Evolutionary conservation across 108 stramenopile genomes (phyloP), one percentile per base, ranked within the genome.

Genomic region (Thalassiosira profunda): DNA sequence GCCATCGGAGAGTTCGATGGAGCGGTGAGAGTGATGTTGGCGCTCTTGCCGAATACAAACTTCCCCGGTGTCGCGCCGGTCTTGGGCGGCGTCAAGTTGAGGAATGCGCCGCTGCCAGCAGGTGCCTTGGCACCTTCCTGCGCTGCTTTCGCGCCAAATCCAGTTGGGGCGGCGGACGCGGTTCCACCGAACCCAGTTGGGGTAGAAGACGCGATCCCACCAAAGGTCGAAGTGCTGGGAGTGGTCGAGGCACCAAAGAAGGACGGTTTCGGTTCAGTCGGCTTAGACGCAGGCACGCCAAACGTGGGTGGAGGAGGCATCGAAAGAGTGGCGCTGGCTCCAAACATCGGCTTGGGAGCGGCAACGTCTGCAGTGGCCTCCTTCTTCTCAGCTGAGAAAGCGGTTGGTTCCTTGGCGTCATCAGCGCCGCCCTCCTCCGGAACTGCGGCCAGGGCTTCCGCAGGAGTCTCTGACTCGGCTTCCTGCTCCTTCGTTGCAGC

Each of bases 21-120:
- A 1, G 58, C 60, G 4, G 79, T 44, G 12, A 80, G 68, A 9
- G 72, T 80, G 38, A 80, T 80, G 42, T 55, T 74, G 24, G 65
- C 79, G 37, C 73, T 70, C 37, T 70, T 74, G 9, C 73, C 79
- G 42, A 80, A 80, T 0, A 80, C 73, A 55, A 74, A 80, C 57
- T 60, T 61, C 15, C 42, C 56, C 7, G 72, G 44, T 28, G 60
- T 28, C 8, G 56, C 64, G 18, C 66, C 73, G 25, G 73, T 20
- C 11, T 65, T 64, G 4, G 79, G 79, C 11, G 79, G 79, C 15
- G 59, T 74, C 43, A 80, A 46, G 36, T 70, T 63, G 11, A 74
- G 72, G 38, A 79, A 79, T 12, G 71, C 37, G 10, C 72, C 72
- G 24, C 61, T 57, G 4, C 56, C 55, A 2, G 20, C 46, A 41